phyloP scores from a whole-genome alignment of 225 moss, liverwort and hornwort species.

The Climacium dendroides region DNA sequence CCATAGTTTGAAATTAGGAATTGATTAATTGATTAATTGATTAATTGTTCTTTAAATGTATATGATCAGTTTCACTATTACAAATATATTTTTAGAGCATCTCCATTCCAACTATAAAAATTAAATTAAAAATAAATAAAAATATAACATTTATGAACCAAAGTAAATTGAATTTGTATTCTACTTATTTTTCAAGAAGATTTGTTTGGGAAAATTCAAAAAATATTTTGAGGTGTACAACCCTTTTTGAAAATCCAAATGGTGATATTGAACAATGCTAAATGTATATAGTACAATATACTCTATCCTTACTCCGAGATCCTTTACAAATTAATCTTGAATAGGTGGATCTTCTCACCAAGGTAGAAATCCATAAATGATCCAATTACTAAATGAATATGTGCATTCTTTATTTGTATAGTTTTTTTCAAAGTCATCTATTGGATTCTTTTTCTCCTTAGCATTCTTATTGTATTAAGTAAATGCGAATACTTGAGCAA shows the following conservation, averaged over 20 bases:
- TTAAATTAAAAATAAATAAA: too few species aligned
- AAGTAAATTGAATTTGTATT: not conserved
- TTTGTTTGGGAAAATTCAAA: not conserved
- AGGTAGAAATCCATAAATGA: not conserved
- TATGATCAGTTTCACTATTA: not conserved
- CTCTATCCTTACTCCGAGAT: not conserved
- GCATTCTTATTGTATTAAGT: too few species aligned
- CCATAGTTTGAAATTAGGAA: not conserved
- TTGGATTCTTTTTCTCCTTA: fast-evolving
- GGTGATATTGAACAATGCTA: not conserved
- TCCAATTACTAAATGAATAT: not conserved
- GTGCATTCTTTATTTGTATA: not conserved
- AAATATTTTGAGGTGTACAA: not conserved
- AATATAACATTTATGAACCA: too few species aligned
- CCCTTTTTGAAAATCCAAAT: not conserved
- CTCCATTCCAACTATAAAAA: not conserved
- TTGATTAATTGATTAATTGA: too few species aligned
- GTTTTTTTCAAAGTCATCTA: not conserved
- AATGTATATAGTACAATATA: not conserved
- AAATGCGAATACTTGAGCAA: too few species aligned
- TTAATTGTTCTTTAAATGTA: not conserved
- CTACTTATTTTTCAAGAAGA: not conserved
- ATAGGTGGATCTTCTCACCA: not conserved
- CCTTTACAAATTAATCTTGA: not conserved
- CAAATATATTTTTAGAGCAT: not conserved